Evolutionary conservation across 345 rosid species (phyloP), one percentile per base, ranked within the genome.

Genomic region (Acer campestre): DNA sequence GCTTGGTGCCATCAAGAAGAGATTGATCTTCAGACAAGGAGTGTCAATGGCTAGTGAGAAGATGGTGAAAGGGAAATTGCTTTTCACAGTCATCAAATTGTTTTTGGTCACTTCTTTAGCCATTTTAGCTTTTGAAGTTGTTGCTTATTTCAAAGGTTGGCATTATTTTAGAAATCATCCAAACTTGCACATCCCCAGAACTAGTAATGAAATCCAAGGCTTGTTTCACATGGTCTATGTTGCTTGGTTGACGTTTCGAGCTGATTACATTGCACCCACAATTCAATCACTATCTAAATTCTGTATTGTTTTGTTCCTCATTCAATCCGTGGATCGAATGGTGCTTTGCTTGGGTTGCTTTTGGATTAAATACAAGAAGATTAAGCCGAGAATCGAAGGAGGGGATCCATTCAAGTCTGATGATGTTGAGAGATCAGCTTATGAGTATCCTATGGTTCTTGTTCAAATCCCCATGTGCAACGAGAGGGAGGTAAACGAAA

Each of bases 401-500:
- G 90, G 88, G 59, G 81, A 90, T 74, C 89, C 92, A 7, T 91
- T 88, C 79, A 80, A 82, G 78, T 80, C 86, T 18, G 86, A 74
- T 78, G 93, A 87, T 83, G 86, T 82, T 67, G 93, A 91, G 73
- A 87, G 89, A 67, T 77, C 86, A 5, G 78, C 85, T 11, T 87
- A 46, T 76, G 83, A 73, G 78, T 91, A 88, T 70, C 97, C 97
- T 42, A 89, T 84, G 95, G 94, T 90, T 85, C 97, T 93, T 82
- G 95, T 93, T 81, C 97, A 92, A 85, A 90, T 92, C 29, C 97
- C 97, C 56, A 92, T 92, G 95, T 89, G 93, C 67, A 93, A 93
- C 59, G 97, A 93, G 73, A 91, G 84, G 75, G 94, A 91, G 94
- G 95, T 90, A 84, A 79, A 46, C 29, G 2, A 22, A 59, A 59